Conservation (phyloP, 257 asterid species). For the Plantago elongata region DNA sequence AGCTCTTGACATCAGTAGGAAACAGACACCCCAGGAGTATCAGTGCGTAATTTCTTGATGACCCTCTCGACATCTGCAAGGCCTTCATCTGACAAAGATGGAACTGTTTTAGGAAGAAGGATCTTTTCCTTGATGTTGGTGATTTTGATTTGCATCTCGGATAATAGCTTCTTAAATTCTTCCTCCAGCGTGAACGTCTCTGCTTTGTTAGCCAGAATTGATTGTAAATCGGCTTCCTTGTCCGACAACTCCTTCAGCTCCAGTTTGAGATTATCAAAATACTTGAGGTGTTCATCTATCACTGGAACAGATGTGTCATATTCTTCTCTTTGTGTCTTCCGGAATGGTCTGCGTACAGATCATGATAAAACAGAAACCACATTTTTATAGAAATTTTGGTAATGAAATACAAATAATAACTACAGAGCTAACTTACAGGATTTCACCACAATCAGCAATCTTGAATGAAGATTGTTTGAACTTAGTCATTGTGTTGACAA, state of each 20-base stretch:
- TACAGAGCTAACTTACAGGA: too few species aligned
- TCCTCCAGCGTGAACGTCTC: not conserved
- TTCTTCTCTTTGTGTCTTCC: not conserved
- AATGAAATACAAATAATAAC: too few species aligned
- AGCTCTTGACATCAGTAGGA: not conserved
- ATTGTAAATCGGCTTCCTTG: not conserved
- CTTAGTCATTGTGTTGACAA: not conserved
- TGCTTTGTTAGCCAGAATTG: not conserved
- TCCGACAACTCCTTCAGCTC: not conserved
- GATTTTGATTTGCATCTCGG: not conserved
- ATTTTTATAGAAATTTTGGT: too few species aligned
- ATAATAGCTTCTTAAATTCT: not conserved
- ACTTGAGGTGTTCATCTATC: not conserved
- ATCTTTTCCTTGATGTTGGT: not conserved
- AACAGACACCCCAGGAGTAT: not conserved
- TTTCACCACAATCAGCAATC: too few species aligned
- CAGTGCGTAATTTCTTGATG: not conserved
- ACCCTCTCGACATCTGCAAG: not conserved
- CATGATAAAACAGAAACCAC: too few species aligned
- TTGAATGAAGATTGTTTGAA: not conserved
- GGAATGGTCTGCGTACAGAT: not conserved
- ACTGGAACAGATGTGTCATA: not conserved
- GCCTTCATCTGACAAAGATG: not conserved
- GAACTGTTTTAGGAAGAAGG: not conserved
- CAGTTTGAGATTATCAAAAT: not conserved